phyloP scores from a whole-genome alignment of 345 rosid genomes.

The Syzygium jambos region DNA sequence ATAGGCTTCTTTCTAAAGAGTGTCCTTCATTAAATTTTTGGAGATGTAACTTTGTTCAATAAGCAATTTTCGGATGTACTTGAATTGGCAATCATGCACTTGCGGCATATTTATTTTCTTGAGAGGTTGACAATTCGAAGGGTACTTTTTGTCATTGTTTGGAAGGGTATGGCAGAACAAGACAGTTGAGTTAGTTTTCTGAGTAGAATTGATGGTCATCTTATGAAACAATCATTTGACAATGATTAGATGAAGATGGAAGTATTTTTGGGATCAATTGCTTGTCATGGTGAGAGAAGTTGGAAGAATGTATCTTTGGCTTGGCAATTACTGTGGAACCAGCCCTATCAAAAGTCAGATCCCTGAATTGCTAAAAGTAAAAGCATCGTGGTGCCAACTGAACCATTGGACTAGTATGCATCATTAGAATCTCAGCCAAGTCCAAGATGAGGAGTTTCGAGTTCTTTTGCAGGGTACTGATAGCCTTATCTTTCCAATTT shows the following conservation, averaged over 20 bases:
- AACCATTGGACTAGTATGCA: background rate
- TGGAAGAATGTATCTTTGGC: background rate
- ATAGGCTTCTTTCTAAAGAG: background rate
- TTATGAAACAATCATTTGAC: background rate
- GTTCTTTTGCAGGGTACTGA: background rate
- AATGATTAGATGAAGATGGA: background rate
- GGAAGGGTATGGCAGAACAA: background rate
- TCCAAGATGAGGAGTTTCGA: background rate
- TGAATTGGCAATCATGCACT: background rate
- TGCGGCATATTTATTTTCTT: background rate
- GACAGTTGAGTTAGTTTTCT: background rate
- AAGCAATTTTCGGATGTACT: background rate
- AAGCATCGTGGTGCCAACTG: background rate
- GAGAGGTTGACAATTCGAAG: background rate
- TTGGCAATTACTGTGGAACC: background rate
- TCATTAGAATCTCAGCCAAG: background rate
- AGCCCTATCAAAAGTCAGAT: background rate
- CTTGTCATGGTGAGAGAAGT: background rate
- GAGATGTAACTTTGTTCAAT: background rate
- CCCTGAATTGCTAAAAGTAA: background rate
- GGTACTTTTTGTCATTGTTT: background rate
- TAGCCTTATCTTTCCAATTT: background rate
- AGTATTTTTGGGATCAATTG: background rate
- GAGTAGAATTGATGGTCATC: background rate
- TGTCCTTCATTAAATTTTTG: background rate